Evolutionary conservation across 2,329 filamentous ascomycete species (phyloP).

Genomic region (Akanthomyces dipterigenus): DNA sequence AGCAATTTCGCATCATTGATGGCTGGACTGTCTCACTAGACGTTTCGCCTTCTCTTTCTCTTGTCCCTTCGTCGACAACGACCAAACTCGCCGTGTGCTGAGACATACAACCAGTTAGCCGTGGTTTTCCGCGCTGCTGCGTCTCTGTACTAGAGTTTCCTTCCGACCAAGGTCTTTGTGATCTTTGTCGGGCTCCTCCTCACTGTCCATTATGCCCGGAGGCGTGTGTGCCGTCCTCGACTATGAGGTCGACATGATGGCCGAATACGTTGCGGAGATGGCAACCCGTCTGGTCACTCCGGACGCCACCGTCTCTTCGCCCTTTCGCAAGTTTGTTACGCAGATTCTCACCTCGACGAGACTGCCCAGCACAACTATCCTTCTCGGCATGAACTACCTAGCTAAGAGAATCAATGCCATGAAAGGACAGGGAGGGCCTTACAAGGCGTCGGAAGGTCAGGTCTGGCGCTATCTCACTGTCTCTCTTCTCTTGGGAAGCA

Average conservation of each 20-base stretch:
- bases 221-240: conserved; percentile 91
- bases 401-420: conserved; percentile 75
- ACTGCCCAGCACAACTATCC: conserved; percentile 82
- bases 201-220: conserved; percentile 54
- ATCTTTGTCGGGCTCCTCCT: conserved; percentile 32
- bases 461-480: conserved; percentile 85
- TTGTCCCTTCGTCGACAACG: background rate
- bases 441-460: conserved; percentile 58
- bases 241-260: conserved; percentile 95
- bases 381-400: conserved; percentile 84
- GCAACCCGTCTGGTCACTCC: conserved; percentile 55
- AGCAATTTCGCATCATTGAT: conserved; percentile 22
- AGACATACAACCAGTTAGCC: background rate
- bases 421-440: conserved; percentile 43
- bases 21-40: conserved; percentile 25
- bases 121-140: conserved; percentile 10
- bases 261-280: conserved; percentile 90
- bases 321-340: conserved; percentile 86
- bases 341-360: conserved; percentile 87
- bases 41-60: conserved; percentile 3
- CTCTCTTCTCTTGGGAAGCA: conserved; percentile 79
- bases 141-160: conserved; percentile 14
- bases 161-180: conserved; percentile 33
- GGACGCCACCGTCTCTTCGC: conserved; percentile 50
- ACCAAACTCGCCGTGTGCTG: conserved; percentile 1